phyloP scores from a whole-genome alignment of 495 filamentous ascomycete species.

The Neurospora pannonica region DNA sequence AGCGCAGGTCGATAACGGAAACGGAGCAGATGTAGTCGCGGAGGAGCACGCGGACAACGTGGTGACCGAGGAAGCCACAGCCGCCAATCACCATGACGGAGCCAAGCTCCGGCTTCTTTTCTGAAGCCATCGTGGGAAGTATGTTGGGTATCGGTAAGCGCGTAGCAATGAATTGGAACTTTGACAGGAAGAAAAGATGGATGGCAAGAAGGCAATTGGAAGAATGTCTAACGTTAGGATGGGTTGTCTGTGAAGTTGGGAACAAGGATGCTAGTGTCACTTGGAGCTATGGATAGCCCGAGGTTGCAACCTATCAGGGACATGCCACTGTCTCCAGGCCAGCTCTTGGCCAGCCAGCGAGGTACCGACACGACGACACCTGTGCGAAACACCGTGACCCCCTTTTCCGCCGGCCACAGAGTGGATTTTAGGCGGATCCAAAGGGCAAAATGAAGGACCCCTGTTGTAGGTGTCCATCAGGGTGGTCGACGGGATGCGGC shows the following conservation, averaged over 20 bases:
- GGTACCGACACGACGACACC: background rate
- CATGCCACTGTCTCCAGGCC: background rate
- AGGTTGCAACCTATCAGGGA: background rate
- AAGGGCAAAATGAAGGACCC: background rate
- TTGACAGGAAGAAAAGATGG: background rate
- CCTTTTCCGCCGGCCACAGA: background rate
- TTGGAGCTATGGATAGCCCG: background rate
- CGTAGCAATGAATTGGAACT: background rate
- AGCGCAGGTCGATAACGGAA: constrained; percentile 79
- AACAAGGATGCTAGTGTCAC: background rate
- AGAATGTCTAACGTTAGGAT: background rate
- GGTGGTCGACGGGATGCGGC: background rate
- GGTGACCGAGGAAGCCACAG: constrained; percentile 62
- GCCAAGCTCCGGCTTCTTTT: constrained; percentile 37
- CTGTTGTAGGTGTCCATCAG: background rate
- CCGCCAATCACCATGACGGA: constrained; percentile 58
- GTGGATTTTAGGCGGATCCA: background rate
- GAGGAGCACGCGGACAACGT: constrained; percentile 53
- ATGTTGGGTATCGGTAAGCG: background rate
- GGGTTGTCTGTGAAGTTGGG: background rate
- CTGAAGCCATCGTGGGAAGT: constrained; percentile 20
- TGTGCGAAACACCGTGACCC: background rate
- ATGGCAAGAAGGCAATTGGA: background rate
- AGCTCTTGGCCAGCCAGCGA: background rate
- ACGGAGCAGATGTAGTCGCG: constrained; percentile 48